These are phyloP conservation scores for Nakaseomyces glabratus DNA, from an alignment of 1,139 yeast genomes.

Conservation along the genomic window DNA sequence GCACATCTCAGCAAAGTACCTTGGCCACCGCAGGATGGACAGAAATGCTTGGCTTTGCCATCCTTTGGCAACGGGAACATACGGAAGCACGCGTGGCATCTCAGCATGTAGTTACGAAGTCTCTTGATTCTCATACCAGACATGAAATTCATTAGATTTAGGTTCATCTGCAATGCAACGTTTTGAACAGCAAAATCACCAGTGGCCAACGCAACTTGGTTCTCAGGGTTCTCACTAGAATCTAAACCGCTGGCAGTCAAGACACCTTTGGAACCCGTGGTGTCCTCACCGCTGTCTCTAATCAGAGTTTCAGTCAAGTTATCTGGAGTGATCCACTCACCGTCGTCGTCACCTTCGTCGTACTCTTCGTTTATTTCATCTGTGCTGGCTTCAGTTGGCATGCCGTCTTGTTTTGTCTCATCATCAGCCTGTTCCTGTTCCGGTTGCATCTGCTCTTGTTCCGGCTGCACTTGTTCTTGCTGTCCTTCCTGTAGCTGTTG, in stretches of 20 bases:
- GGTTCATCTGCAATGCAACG: slow-evolving; percentile 83
- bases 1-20: slow-evolving; percentile 84
- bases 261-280: slow-evolving; percentile 32
- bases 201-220: slow-evolving; percentile 77
- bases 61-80: slow-evolving; percentile 68
- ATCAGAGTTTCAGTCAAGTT: slow-evolving; percentile 61
- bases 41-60: slow-evolving; percentile 76
- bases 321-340: slow-evolving; percentile 93
- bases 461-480: slow-evolving; percentile 11
- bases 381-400: slow-evolving; percentile 55
- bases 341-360: slow-evolving; percentile 63
- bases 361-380: slow-evolving; percentile 51
- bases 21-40: slow-evolving; percentile 90
- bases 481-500: slow-evolving; percentile 14
- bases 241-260: slow-evolving; percentile 20
- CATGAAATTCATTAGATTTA: slow-evolving; percentile 74
- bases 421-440: slow-evolving; percentile 10
- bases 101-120: slow-evolving; percentile 83
- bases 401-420: slow-evolving; percentile 26
- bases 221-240: slow-evolving; percentile 26
- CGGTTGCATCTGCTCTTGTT: slow-evolving; percentile 11
- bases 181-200: slow-evolving; percentile 98
- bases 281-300: slow-evolving; percentile 50
- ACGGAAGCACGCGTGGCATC: slow-evolving; percentile 95
- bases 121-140: slow-evolving; percentile 79